These are phyloP conservation scores for Secale cereale DNA, from an alignment of 176 grass and related monocot species.

Conservation along the genomic window DNA sequence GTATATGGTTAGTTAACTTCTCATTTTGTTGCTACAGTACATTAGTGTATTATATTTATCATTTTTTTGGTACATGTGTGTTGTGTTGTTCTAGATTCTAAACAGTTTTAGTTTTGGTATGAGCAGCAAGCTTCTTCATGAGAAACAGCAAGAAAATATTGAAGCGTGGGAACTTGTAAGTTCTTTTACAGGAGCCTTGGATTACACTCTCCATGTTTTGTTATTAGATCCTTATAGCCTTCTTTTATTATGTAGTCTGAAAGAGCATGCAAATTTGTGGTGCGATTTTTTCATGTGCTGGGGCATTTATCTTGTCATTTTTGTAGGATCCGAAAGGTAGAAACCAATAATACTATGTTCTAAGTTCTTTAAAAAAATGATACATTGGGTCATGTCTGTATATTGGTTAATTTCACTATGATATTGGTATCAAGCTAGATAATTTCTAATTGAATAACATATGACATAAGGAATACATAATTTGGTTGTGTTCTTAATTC, in stretches of 20 bases:
- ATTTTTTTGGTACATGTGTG: conserved; percentile 14
- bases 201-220: neutral
- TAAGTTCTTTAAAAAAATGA: too few species aligned
- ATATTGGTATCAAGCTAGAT: too few species aligned
- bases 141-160: conserved; percentile 36
- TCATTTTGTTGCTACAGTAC: neutral
- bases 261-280: neutral
- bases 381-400: too few species aligned
- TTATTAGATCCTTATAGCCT: neutral
- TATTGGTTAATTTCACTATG: too few species aligned
- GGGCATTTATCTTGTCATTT: neutral
- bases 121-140: conserved; percentile 55
- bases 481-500: neutral
- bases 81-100: conserved; percentile 17
- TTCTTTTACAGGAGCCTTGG: conserved; percentile 15
- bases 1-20: conserved; percentile 53
- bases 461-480: neutral
- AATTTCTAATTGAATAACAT: neutral
- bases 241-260: neutral
- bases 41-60: neutral
- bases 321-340: too few species aligned
- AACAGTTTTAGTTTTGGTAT: conserved; percentile 13
- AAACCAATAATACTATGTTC: too few species aligned
- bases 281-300: neutral
- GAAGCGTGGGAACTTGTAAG: conserved; percentile 86